A percentile compares a stretch with the other conserved stretches of the same genome.
Conservation (phyloP, 352 stramenopile species). For the Globisporangium viniferum region DNA sequence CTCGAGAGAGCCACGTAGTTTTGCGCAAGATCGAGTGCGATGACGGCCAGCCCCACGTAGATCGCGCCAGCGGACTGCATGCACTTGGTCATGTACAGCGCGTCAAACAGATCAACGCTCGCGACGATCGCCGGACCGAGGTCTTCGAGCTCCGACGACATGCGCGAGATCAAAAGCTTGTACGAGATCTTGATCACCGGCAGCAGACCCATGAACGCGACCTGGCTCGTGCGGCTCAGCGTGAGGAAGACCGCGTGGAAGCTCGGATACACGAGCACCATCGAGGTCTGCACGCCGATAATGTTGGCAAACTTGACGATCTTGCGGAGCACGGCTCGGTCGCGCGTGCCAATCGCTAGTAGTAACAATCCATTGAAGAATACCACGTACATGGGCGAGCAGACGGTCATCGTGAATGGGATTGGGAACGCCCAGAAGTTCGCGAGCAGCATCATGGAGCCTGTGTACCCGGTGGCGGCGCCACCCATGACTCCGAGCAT, state of each 20-base stretch:
- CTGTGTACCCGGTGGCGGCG: background rate
- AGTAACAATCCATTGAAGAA: background rate
- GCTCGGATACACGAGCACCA: slow-evolving; percentile 1
- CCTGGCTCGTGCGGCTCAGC: background rate
- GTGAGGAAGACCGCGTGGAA: background rate
- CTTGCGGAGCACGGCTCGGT: background rate
- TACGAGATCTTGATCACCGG: background rate
- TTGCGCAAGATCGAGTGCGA: background rate
- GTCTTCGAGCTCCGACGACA: background rate
- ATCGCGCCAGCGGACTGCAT: background rate
- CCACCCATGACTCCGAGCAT: background rate
- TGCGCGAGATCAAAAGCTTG: background rate
- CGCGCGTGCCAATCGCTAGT: background rate
- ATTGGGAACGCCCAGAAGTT: slow-evolving; percentile 4
- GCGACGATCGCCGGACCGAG: slow-evolving; percentile 2
- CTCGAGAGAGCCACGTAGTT: background rate
- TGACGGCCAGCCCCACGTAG: background rate
- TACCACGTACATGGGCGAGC: background rate
- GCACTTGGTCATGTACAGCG: slow-evolving; percentile 1
- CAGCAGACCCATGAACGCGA: background rate
- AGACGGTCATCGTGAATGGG: background rate
- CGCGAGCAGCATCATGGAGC: background rate
- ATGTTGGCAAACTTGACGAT: slow-evolving; percentile 3
- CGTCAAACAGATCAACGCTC: slow-evolving; percentile 2
- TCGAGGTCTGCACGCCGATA: background rate